A percentile compares a stretch with the other conserved stretches of the same genome.
Evolutionary conservation across 1,139 yeast genomes (phyloP).

Genomic region (Debaryomyces subglobosus): DNA sequence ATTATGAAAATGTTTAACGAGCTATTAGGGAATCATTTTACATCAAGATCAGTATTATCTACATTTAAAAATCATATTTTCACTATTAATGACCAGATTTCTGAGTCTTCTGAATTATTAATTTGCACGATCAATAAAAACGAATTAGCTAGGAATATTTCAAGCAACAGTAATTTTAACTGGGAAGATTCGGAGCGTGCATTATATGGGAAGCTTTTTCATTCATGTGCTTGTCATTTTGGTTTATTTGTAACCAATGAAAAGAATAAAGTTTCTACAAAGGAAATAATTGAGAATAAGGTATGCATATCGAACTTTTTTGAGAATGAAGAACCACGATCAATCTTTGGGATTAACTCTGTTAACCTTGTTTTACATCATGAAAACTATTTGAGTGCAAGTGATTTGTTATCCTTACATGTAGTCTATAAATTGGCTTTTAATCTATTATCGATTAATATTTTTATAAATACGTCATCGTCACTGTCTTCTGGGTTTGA

Average conservation of each 20-base stretch:
- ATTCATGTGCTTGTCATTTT: constrained; percentile 30
- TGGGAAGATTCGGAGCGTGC: constrained; percentile 14
- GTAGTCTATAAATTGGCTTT: constrained; percentile 25
- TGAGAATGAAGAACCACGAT: constrained; percentile 13
- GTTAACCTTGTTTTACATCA: constrained; percentile 33
- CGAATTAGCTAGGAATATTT: constrained; percentile 15
- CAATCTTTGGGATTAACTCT: constrained; percentile 21
- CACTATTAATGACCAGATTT: constrained; percentile 35
- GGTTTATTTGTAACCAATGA: constrained; percentile 34
- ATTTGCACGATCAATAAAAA: constrained; percentile 27
- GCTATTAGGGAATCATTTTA: constrained; percentile 49
- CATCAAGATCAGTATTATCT: constrained; percentile 57
- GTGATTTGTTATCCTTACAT: constrained; percentile 36
- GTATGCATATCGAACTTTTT: constrained; percentile 10
- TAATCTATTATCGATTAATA: constrained; percentile 20
- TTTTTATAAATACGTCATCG: constrained; percentile 25
- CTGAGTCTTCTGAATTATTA: constrained; percentile 28
- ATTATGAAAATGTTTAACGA: constrained; percentile 58
- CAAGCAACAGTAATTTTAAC: constrained; percentile 22
- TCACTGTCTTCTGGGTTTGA: constrained; percentile 23
- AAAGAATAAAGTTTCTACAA: constrained; percentile 8
- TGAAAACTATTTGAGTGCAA: constrained; percentile 36
- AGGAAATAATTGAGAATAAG: constrained; percentile 11
- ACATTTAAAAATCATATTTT: constrained; percentile 37
- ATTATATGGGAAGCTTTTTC: constrained; percentile 29